Evolutionary conservation across 129 eudicot genomes (phyloP).

Genomic region (Helianthus tuberosus): DNA sequence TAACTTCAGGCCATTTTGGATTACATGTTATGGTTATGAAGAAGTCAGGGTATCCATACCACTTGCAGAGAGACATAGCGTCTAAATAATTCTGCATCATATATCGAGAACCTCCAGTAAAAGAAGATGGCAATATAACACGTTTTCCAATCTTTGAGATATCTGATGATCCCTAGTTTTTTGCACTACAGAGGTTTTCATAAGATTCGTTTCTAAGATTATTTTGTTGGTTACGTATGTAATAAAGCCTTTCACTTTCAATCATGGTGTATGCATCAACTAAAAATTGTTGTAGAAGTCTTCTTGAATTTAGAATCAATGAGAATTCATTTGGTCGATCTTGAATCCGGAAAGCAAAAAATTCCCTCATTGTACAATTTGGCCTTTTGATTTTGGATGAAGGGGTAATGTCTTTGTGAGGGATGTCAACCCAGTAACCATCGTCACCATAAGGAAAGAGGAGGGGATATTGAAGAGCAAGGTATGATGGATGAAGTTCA

Average conservation of each 20-base stretch:
- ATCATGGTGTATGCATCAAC: background rate
- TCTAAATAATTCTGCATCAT: too few relatives aligned
- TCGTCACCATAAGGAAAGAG: background rate
- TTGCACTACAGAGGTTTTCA: background rate
- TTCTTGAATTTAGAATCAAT: background rate
- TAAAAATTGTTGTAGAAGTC: background rate
- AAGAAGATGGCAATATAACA: background rate
- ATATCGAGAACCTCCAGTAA: background rate
- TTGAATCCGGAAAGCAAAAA: background rate
- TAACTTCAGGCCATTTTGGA: background rate
- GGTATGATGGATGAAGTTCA: background rate
- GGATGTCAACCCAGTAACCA: background rate
- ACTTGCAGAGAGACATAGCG: too few relatives aligned
- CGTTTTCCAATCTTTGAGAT: background rate
- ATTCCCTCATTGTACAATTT: background rate
- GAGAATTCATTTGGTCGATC: background rate
- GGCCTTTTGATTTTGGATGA: background rate
- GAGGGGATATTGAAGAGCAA: background rate
- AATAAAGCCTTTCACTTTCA: background rate
- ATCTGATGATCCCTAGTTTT: background rate
- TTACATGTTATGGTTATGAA: background rate
- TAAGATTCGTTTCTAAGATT: background rate
- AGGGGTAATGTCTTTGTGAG: background rate
- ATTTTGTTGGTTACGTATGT: background rate
- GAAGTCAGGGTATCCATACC: too few relatives aligned